A percentile compares a stretch with the other conserved stretches of the same genome.
Conservation (phyloP, 2,329 filamentous ascomycete species). For the Aspergillus texensis region DNA sequence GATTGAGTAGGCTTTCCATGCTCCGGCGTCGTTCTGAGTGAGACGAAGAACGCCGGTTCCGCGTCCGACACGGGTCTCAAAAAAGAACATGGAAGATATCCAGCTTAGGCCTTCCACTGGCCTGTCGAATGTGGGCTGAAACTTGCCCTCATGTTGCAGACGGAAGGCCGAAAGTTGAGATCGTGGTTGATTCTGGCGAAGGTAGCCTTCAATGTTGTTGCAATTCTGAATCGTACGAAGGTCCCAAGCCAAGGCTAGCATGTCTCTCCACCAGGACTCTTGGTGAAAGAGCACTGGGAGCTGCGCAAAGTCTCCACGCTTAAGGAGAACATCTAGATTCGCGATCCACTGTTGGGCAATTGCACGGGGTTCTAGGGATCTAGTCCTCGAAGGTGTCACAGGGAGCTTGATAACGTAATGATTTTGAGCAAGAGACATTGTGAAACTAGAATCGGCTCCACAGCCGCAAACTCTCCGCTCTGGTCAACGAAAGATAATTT, state of each 20-base stretch:
- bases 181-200: conserved; percentile 29
- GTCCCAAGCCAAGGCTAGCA: conserved; percentile 45
- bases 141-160: conserved; percentile 37
- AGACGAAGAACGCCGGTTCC: conserved; percentile 43
- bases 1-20: conserved; percentile 44
- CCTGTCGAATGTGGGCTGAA: conserved; percentile 31
- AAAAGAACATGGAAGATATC: conserved; percentile 44
- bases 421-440: conserved; percentile 23
- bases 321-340: conserved; percentile 28
- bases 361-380: conserved; percentile 24
- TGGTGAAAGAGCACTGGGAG: conserved; percentile 34
- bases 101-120: conserved; percentile 35
- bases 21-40: conserved; percentile 29
- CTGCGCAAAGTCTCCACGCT: conserved; percentile 17
- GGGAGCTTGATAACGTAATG: conserved; percentile 37
- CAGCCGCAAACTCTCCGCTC: not conserved
- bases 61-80: conserved; percentile 39
- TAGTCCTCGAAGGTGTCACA: conserved; percentile 22
- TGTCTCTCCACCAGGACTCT: conserved; percentile 47
- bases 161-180: conserved; percentile 33
- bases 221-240: conserved; percentile 38
- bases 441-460: not conserved
- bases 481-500: not conserved
- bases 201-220: conserved; percentile 34
- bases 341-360: conserved; percentile 39